Base-by-base conservation (phyloP, 495 filamentous ascomycete genomes). In the Sphaerosporella brunnea region DNA sequence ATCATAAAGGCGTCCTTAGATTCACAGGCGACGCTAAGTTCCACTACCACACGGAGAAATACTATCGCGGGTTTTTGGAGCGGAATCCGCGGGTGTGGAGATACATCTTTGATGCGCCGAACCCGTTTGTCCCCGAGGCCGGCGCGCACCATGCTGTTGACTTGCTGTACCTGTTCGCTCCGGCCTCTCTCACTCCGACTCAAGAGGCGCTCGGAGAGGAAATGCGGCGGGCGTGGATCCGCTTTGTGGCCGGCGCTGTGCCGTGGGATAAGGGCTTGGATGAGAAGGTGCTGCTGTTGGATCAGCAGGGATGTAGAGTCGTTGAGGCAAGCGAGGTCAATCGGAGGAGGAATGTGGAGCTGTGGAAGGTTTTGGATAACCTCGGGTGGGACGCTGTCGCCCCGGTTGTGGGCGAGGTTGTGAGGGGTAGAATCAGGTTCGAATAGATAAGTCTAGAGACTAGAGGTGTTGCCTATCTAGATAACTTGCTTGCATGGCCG, bases 111-210 rank as follows among this genome's bases (percentile, higher is more conserved):
- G 67, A 69, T 45, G 64, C 68, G 36, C 26, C 54, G 0, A 69
- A 69, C 45, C 67, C 67, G n/a, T 69, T 61, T 61, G 65, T 67
- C 32, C 32, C 61, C 11, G 67, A 66, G 3, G 64, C 62, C 16
- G 63, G 67, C 1, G 47, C 67, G 11, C 67, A 69, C 36, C 67
- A 69, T 47, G 67, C 66, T 0, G 65, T 69, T 5, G 67, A 69
- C 51, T 54, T 69, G 13, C 52, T 69, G 10, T 64, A 67, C 45
- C 52, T 69, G 0, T 69, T 69, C 40, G 65, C 55, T 1, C 20
- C 20, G 1, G 13, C 26, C 7, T 10, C 8, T 1, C 13, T 43
- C 2, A 11, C 40, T 19, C 20, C 3, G 2, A 26, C 13, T 13
- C 40, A 25, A 26, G 40, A 43, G 23, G 20, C 1, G 23, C 13